Percentiles rank a stretch among this genome's conserved stretches.
Conservation (phyloP, 441 rosid genomes). For the Adansonia grandidieri region DNA sequence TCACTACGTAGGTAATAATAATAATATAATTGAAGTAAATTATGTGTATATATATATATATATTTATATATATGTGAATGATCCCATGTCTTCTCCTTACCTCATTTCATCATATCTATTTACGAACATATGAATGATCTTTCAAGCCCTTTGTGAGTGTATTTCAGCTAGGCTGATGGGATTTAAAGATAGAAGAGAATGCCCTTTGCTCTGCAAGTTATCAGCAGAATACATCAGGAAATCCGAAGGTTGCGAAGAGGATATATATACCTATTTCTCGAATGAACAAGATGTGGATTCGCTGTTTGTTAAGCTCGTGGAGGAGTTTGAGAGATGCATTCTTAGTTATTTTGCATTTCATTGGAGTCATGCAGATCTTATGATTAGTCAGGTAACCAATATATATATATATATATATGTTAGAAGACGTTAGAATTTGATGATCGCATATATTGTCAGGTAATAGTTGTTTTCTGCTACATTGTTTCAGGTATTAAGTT, state of each 20-base stretch:
- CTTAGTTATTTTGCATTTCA: conserved; percentile 96
- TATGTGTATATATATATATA: no score
- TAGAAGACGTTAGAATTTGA: not conserved
- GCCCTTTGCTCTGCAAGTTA: conserved; percentile 82
- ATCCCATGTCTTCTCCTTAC: not conserved
- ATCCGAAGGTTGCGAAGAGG: conserved; percentile 73
- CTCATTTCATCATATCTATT: not conserved
- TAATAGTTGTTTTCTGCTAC: not conserved
- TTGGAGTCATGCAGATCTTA: conserved; percentile 87
- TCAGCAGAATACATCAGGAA: conserved; percentile 81
- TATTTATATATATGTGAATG: no score
- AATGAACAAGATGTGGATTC: conserved; percentile 79
- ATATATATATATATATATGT: not conserved
- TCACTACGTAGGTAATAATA: conserved; percentile 79
- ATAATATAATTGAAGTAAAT: no score
- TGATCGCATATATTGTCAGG: not conserved
- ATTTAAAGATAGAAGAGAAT: conserved; percentile 77
- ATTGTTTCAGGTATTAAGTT: conserved; percentile 64
- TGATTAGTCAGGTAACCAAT: conserved; percentile 72
- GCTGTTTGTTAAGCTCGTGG: conserved; percentile 85
- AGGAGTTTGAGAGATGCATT: conserved; percentile 93
- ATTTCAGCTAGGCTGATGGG: conserved; percentile 91
- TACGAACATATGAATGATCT: not conserved
- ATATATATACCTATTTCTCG: conserved; percentile 71
- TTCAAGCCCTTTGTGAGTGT: not conserved